These are phyloP conservation scores for Cucurbitaria berberidis DNA, from an alignment of 2,329 filamentous ascomycete genomes.

Conservation along the genomic window DNA sequence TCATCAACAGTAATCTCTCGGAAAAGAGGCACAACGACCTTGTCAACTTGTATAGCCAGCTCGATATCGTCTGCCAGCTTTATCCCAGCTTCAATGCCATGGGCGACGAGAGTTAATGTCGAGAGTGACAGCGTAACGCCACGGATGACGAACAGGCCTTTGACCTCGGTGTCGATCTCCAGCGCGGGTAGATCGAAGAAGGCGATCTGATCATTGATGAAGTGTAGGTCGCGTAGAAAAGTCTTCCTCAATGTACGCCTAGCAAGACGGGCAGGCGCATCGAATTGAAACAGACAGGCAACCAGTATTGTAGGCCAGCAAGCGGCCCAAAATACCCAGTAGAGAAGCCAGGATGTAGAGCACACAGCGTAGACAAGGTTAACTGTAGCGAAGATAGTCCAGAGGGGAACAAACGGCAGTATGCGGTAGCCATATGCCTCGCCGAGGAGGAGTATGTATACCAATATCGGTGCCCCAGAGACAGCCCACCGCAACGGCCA, in stretches of 20 bases:
- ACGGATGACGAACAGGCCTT: slow-evolving; percentile 60
- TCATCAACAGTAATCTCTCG: slow-evolving; percentile 59
- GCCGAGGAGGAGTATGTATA: slow-evolving; percentile 46
- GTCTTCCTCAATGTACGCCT: slow-evolving; percentile 44
- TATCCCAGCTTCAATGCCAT: slow-evolving; percentile 61
- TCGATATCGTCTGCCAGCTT: slow-evolving; percentile 61
- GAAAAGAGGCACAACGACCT: slow-evolving; percentile 57
- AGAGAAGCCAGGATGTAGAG: slow-evolving; percentile 61
- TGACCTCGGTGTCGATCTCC: slow-evolving; percentile 61
- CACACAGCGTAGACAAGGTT: slow-evolving; percentile 57
- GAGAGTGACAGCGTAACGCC: slow-evolving; percentile 60
- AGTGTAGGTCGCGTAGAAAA: slow-evolving; percentile 54
- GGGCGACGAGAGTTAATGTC: slow-evolving; percentile 57
- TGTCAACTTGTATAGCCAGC: slow-evolving; percentile 58
- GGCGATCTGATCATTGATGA: slow-evolving; percentile 59
- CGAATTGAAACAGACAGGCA: slow-evolving; percentile 57
- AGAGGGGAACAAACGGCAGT: slow-evolving; percentile 54
- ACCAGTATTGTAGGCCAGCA: slow-evolving; percentile 54
- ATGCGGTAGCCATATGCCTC: slow-evolving; percentile 49
- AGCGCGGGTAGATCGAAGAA: slow-evolving; percentile 58
- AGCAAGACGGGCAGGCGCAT: slow-evolving; percentile 45
- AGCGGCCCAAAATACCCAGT: slow-evolving; percentile 49
- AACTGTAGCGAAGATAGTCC: slow-evolving; percentile 55
- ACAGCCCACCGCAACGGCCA: slow-evolving; percentile 47
- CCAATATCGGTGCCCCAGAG: slow-evolving; percentile 51